phyloP scores from a whole-genome alignment of 768 basidiomycete species.

The Lactarius indigo region DNA sequence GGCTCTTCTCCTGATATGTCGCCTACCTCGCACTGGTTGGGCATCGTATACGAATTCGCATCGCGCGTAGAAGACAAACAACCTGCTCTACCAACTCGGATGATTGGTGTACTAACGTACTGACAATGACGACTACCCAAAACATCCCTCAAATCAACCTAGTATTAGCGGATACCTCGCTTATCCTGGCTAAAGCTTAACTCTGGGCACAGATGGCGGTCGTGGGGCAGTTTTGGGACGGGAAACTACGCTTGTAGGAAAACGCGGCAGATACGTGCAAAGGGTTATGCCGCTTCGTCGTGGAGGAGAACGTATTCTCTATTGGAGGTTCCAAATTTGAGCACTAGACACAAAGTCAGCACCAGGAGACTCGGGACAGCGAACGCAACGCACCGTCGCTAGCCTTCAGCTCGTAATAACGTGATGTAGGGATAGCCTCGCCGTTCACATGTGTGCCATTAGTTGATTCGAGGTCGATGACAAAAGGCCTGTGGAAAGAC shows the following conservation, averaged over 20 bases:
- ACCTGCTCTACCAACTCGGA: background rate
- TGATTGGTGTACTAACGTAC: background rate
- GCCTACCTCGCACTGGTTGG: background rate
- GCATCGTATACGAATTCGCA: background rate
- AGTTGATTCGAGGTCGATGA: conserved; percentile 98
- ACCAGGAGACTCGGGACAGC: conserved; percentile 9
- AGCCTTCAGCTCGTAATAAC: conserved; percentile 80
- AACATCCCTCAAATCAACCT: background rate
- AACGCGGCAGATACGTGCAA: background rate
- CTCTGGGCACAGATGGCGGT: background rate
- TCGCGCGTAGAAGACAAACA: background rate
- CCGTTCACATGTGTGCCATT: conserved; percentile 94
- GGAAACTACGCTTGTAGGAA: background rate
- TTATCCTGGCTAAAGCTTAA: background rate
- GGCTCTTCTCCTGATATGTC: background rate
- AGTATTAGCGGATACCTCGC: background rate
- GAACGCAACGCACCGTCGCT: conserved; percentile 61
- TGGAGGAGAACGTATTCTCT: conserved; percentile 85
- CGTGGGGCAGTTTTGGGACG: background rate
- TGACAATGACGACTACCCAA: background rate
- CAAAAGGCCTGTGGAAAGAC: conserved; percentile 66
- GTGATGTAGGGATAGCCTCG: conserved; percentile 73
- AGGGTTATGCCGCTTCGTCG: conserved; percentile 52
- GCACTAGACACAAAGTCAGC: conserved; percentile 44
- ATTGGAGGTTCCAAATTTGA: conserved; percentile 79